These are phyloP conservation scores for Apiotrichum akiyoshidainum DNA, from an alignment of 1,284 basidiomycete species.

Conservation along the genomic window DNA sequence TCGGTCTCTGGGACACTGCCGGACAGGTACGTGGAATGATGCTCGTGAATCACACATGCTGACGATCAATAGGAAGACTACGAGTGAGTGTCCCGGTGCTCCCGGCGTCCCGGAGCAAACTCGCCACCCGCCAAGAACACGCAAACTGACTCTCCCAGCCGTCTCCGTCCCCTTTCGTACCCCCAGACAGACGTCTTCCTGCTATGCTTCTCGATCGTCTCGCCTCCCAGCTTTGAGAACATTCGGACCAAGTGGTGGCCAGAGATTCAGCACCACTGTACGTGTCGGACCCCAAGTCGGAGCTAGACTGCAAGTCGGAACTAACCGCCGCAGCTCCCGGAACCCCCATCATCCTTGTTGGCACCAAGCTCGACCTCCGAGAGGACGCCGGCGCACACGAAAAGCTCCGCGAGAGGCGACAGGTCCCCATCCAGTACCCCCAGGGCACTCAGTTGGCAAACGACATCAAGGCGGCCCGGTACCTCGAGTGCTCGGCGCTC, in stretches of 20 bases:
- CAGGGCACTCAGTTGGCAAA: slow-evolving; percentile 85
- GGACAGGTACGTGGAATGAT: slow-evolving; percentile 61
- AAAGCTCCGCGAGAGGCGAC: slow-evolving; percentile 89
- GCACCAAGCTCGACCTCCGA: slow-evolving; percentile 95
- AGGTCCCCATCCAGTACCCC: slow-evolving; percentile 83
- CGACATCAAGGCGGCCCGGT: slow-evolving; percentile 63
- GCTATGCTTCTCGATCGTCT: slow-evolving; percentile 97
- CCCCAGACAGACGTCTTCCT: slow-evolving; percentile 99
- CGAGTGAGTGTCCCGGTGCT: slow-evolving; percentile 41
- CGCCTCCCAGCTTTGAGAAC: slow-evolving; percentile 97
- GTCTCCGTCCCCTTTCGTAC: slow-evolving; percentile 94
- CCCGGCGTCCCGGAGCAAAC: background rate
- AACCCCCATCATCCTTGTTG: slow-evolving; percentile 91
- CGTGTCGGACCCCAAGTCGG: slow-evolving; percentile 7
- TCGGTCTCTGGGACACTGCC: slow-evolving; percentile 98
- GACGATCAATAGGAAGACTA: slow-evolving; percentile 61
- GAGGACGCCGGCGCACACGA: slow-evolving; percentile 89
- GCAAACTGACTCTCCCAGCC: slow-evolving; percentile 57
- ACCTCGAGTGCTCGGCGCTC: slow-evolving; percentile 60
- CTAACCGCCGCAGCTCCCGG: slow-evolving; percentile 88
- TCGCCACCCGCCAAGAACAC: background rate
- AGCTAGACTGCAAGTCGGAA: too few relatives aligned
- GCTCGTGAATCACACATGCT: background rate
- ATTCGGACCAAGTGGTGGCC: slow-evolving; percentile 79
- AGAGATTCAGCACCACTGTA: slow-evolving; percentile 49